These are phyloP conservation scores for Fennellomyces sp. DNA, from an alignment of 371 early-diverging fungal species.

Conservation along the genomic window DNA sequence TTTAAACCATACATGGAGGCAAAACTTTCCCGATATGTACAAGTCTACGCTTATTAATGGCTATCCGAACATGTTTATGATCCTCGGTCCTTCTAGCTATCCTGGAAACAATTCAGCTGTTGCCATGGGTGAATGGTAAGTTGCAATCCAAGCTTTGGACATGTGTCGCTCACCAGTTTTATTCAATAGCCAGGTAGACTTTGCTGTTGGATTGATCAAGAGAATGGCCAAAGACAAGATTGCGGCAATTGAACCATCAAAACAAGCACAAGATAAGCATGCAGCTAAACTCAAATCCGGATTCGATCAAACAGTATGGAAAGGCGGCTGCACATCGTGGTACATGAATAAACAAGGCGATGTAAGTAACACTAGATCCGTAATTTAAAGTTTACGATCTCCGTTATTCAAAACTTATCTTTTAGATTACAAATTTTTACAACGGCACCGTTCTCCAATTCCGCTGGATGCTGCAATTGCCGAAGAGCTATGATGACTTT, in stretches of 20 bases:
- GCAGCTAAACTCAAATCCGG: conserved; percentile 16
- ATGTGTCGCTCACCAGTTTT: too few relatives aligned
- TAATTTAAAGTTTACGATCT: background rate
- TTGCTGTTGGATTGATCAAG: conserved; percentile 18
- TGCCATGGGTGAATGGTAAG: conserved; percentile 29
- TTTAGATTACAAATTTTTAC: conserved; percentile 21
- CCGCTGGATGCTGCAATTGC: conserved; percentile 15
- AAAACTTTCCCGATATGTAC: conserved; percentile 19
- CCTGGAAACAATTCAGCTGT: conserved; percentile 31
- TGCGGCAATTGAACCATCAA: conserved; percentile 21
- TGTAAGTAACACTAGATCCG: conserved; percentile 16
- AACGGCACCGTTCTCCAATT: conserved; percentile 21
- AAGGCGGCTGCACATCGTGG: conserved; percentile 26
- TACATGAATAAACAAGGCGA: conserved; percentile 24
- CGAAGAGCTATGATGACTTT: background rate
- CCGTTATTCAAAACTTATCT: background rate
- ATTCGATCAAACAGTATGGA: conserved; percentile 25
- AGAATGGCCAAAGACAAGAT: conserved; percentile 14
- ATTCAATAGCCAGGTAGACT: conserved; percentile 31
- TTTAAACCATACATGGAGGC: conserved; percentile 13
- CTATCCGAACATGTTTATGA: conserved; percentile 47
- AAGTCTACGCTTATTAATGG: conserved; percentile 24
- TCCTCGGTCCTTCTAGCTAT: conserved; percentile 45
- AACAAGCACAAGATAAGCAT: conserved; percentile 22
- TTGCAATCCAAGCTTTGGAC: too few relatives aligned